Evolutionary conservation across 331 rosid species (phyloP).

Genomic region (Quercus tomentella): DNA sequence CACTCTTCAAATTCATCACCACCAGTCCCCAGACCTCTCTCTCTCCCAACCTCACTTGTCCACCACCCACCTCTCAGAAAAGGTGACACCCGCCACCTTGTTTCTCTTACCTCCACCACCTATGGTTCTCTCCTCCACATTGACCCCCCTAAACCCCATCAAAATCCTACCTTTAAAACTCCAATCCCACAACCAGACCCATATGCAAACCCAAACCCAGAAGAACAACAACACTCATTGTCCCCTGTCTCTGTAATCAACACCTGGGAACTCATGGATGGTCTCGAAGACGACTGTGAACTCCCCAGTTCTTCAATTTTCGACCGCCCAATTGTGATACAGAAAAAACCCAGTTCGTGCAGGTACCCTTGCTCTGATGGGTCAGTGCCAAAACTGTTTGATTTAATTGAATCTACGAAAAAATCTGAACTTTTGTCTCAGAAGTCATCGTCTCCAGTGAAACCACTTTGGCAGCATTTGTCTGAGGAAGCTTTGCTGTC

Average conservation of each 20-base stretch:
- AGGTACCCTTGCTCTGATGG: constrained; percentile 53
- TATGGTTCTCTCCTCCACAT: constrained; percentile 70
- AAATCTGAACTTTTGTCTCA: constrained; percentile 17
- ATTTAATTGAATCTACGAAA: constrained; percentile 40
- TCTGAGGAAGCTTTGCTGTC: constrained; percentile 76
- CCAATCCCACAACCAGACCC: constrained; percentile 2
- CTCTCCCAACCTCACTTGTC: constrained; percentile 61
- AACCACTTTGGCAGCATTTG: constrained; percentile 83
- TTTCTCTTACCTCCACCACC: constrained; percentile 87
- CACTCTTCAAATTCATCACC: constrained; percentile 47
- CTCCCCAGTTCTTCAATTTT: constrained; percentile 16
- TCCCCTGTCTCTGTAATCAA: constrained; percentile 90
- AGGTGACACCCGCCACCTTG: constrained; percentile 88
- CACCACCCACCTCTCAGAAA: constrained; percentile 81
- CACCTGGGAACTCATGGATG: constrained; percentile 97
- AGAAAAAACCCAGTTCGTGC: constrained; percentile 35
- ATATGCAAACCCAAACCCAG: constrained; percentile 15
- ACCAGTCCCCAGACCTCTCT: constrained; percentile 42
- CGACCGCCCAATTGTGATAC: constrained; percentile 6
- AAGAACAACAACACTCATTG: constrained; percentile 18
- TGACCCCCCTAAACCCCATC: constrained; percentile 34
- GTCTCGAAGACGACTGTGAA: constrained; percentile 47
- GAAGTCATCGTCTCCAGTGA: constrained; percentile 18
- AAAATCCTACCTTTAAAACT: constrained; percentile 31
- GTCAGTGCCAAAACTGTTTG: constrained; percentile 32